Evolutionary conservation across 208 protist species (phyloP), one percentile per base, ranked within the genome.

Genomic region (Novymonas esmeraldas): DNA sequence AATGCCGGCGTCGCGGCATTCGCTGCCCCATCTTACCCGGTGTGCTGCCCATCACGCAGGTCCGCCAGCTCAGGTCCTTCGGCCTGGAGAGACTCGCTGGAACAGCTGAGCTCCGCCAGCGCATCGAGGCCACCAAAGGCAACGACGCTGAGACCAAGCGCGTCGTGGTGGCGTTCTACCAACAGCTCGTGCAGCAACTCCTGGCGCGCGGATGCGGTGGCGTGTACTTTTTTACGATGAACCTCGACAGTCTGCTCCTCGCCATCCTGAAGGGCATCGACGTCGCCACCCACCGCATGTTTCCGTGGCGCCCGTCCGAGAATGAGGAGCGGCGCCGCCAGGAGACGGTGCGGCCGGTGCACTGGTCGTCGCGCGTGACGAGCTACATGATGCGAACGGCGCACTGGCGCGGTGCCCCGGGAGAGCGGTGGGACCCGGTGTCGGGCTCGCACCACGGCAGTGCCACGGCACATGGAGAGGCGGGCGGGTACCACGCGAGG

Each of bases 161-260:
- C 56, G 65, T 72, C 2, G 55, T 62, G n/a, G 59, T 73, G n/a
- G 11, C 54, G 10, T 55, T 71, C 88, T 82, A 72, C 31, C 60
- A 87, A 11, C 44, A 90, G 7, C 97, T 98, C 66, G 90, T 91
- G 62, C 59, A 76, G 34, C 26, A 82, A 48, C 76, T 99, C 2
- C 46, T 97, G 18, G 64, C 29, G 5, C 59, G 56, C 20, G 97
- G 95, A 26, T 79, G 85, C 6, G 45, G 55, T 1, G 95, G 95
- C 38, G 41, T 98, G 29, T 97, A 99, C 69, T 95, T 99, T 42
- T 98, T 98, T 79, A 98, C 96, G 16, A 75, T 99, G 50, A 98
- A 98, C 74, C 78, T 92, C 6, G 97, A 99, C 64, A 78, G 79
- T 33, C 56, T 65, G 18, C 61, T 93, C 9, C 78, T 75, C 13